Conservation (phyloP, 106 monocot genomes). For the Agapanthus africanus region DNA sequence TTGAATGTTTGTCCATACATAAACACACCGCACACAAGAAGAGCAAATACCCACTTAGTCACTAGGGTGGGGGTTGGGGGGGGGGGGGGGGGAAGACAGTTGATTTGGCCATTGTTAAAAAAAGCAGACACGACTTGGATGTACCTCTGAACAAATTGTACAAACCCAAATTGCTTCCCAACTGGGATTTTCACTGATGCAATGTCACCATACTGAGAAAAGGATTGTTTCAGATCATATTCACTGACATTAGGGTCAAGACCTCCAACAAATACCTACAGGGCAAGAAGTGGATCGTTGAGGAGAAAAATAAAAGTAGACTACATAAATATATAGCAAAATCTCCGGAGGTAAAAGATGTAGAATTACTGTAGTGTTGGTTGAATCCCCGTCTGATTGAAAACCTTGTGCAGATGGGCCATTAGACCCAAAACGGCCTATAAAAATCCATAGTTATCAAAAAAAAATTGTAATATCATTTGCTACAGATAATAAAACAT, state of each 20-base stretch:
- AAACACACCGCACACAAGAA: too few species aligned
- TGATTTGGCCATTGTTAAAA: too few species aligned
- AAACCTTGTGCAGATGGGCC: slow-evolving; percentile 28
- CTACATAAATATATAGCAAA: not conserved
- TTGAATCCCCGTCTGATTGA: slow-evolving; percentile 38
- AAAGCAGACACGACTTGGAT: too few species aligned
- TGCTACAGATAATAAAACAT: too few species aligned
- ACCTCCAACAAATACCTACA: slow-evolving; percentile 89
- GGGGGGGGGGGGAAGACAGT: too few species aligned
- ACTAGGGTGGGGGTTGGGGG: too few species aligned
- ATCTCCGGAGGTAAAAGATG: not conserved
- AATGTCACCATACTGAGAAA: slow-evolving; percentile 76
- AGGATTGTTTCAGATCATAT: slow-evolving; percentile 71
- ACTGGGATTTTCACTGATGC: slow-evolving; percentile 69
- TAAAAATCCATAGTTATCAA: too few species aligned
- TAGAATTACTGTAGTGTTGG: slow-evolving; percentile 22
- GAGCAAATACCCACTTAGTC: too few species aligned
- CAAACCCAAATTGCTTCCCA: slow-evolving; percentile 90
- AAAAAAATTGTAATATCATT: too few species aligned
- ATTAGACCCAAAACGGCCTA: slow-evolving; percentile 36
- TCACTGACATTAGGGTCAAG: slow-evolving; percentile 85
- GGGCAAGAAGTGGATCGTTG: not conserved
- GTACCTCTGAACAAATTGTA: slow-evolving; percentile 80
- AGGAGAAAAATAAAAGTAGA: not conserved
- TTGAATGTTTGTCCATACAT: too few species aligned